A percentile compares a stretch with the other conserved stretches of the same genome.
Conservation (phyloP, 2,329 filamentous ascomycete genomes). For the Pseudogymnoascus sp. region DNA sequence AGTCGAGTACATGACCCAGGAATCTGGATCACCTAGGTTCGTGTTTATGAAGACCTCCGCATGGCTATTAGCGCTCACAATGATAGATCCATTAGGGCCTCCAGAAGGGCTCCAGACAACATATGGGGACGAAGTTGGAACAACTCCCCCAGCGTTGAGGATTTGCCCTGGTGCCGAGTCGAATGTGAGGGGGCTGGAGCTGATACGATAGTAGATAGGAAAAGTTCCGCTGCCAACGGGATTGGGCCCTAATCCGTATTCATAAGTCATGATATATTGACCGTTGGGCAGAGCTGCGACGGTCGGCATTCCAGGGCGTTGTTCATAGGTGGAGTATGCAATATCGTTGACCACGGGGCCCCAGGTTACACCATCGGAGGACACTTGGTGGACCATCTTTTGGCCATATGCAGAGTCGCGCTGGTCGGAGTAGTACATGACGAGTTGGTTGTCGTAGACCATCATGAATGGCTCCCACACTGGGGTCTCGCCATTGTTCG, state of each 20-base stretch:
- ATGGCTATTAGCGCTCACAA: conserved; percentile 30
- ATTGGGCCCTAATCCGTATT: conserved; percentile 33
- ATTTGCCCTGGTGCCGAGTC: conserved; percentile 32
- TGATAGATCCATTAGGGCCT: conserved; percentile 40
- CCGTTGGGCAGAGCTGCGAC: conserved; percentile 44
- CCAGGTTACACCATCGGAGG: conserved; percentile 52
- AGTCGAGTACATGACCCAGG: conserved; percentile 9
- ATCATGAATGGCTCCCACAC: conserved; percentile 65
- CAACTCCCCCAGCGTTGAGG: conserved; percentile 37
- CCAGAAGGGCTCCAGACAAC: conserved; percentile 44
- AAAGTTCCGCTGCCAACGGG: conserved; percentile 27
- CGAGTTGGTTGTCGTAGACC: conserved; percentile 47
- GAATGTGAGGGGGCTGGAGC: conserved; percentile 40
- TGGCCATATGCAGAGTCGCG: conserved; percentile 58
- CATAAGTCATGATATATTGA: conserved; percentile 54
- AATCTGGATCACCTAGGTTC: conserved; percentile 8
- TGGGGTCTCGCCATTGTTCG: conserved; percentile 52
- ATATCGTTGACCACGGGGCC: conserved; percentile 53
- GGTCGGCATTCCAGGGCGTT: conserved; percentile 59
- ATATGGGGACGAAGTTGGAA: conserved; percentile 41
- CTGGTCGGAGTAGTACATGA: conserved; percentile 64
- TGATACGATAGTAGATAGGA: conserved; percentile 46
- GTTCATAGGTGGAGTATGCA: conserved; percentile 49
- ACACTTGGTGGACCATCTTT: conserved; percentile 52
- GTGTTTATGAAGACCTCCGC: conserved; percentile 12